phyloP scores from a whole-genome alignment of 768 basidiomycete genomes.

The Kwoniella dejecticola region DNA sequence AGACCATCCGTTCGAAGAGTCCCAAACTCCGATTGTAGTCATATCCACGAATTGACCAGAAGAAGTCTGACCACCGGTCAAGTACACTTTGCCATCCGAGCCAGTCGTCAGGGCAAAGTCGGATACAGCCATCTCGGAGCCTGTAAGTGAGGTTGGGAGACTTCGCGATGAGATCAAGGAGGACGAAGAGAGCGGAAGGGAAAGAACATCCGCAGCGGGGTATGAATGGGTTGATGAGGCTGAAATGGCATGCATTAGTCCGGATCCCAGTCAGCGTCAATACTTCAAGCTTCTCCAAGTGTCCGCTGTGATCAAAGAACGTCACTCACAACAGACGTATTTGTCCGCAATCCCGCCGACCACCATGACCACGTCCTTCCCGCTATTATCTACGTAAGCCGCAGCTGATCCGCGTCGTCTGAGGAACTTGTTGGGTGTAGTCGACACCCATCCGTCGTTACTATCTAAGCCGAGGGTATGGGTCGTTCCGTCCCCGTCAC shows the following conservation, averaged over 20 bases:
- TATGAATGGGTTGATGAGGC: slow-evolving; percentile 47
- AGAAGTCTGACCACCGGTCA: slow-evolving; percentile 47
- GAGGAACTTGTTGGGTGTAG: slow-evolving; percentile 30
- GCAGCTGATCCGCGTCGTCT: slow-evolving; percentile 46
- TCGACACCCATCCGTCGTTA: slow-evolving; percentile 33
- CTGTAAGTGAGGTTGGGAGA: slow-evolving; percentile 38
- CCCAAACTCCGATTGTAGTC: slow-evolving; percentile 45
- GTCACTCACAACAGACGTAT: slow-evolving; percentile 51
- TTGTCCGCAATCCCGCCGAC: slow-evolving; percentile 52
- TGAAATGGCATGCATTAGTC: too few relatives aligned
- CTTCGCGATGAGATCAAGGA: slow-evolving; percentile 31
- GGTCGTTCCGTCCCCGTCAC: slow-evolving; percentile 34
- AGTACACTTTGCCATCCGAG: slow-evolving; percentile 36
- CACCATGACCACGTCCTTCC: slow-evolving; percentile 38
- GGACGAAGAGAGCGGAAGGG: slow-evolving; percentile 38
- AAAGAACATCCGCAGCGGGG: slow-evolving; percentile 46
- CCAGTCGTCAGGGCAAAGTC: slow-evolving; percentile 49
- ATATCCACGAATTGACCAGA: slow-evolving; percentile 45
- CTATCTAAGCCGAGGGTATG: slow-evolving; percentile 41
- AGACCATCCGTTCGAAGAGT: slow-evolving; percentile 39
- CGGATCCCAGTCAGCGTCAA: too few relatives aligned
- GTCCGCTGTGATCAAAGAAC: neutral
- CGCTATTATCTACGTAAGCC: slow-evolving; percentile 31
- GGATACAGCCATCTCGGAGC: slow-evolving; percentile 41
- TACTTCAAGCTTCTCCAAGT: too few relatives aligned